These are phyloP conservation scores for Pyrenophora tritici-repentis DNA, from an alignment of 2,329 filamentous ascomycete species.

Conservation along the genomic window DNA sequence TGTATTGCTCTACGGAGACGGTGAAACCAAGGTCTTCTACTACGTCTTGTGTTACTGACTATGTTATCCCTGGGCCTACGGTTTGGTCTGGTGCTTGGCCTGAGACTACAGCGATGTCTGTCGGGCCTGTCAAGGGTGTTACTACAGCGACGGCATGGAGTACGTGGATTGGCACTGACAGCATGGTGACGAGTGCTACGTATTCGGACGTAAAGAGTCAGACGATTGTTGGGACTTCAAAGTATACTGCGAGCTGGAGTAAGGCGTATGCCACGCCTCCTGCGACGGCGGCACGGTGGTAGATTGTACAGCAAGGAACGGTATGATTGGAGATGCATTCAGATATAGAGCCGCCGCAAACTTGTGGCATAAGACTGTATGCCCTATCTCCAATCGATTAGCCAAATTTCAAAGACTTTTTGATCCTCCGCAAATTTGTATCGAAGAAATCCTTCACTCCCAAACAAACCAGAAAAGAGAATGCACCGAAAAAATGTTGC, in stretches of 20 bases:
- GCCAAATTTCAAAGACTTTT: no score
- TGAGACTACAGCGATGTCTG: conserved; percentile 40
- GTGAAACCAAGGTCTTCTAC: conserved; percentile 30
- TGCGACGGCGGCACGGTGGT: conserved; percentile 15
- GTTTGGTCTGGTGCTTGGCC: conserved; percentile 43
- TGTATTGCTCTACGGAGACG: conserved; percentile 46
- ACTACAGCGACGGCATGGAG: conserved; percentile 34
- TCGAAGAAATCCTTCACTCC: no score
- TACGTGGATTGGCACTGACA: conserved; percentile 33
- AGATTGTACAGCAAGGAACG: not conserved
- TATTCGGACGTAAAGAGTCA: conserved; percentile 30
- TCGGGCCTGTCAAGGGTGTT: conserved; percentile 35
- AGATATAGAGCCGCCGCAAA: no score
- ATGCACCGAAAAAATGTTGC: no score
- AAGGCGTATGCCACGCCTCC: conserved; percentile 20
- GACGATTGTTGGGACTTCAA: conserved; percentile 29
- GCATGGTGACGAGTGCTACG: conserved; percentile 31
- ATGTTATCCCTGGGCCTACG: conserved; percentile 50
- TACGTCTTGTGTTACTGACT: conserved; percentile 35
- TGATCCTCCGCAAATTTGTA: no score
- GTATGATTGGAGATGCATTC: no score
- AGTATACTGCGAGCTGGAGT: conserved; percentile 32
- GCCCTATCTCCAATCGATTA: no score
- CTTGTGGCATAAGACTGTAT: no score
- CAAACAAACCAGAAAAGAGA: no score